phyloP scores from a whole-genome alignment of 2,329 filamentous ascomycete genomes.

The Sporothrix brunneoviolacea region DNA sequence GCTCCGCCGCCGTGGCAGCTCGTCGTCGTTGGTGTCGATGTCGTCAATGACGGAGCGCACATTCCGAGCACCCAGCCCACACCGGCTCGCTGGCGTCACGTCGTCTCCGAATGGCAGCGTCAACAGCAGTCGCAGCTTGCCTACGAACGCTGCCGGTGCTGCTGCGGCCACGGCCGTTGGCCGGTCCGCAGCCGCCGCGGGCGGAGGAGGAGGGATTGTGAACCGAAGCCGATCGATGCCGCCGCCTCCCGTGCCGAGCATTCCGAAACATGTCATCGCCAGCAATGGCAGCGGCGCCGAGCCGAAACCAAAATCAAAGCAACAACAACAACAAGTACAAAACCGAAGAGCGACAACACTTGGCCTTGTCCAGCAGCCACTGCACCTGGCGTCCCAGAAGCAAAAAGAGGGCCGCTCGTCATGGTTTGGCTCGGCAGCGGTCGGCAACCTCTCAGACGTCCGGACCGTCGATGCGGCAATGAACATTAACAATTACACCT shows the following conservation, averaged over 20 bases:
- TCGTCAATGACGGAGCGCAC: conserved; percentile 85
- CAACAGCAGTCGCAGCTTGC: neutral
- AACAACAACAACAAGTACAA: neutral
- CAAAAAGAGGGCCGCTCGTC: conserved; percentile 34
- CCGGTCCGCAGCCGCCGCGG: neutral
- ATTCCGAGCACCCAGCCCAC: conserved; percentile 71
- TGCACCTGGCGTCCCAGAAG: conserved; percentile 49
- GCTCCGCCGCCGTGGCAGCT: conserved; percentile 61
- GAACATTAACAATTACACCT: conserved; percentile 15
- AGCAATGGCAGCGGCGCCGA: neutral
- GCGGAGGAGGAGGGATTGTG: conserved; percentile 6
- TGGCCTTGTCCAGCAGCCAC: conserved; percentile 26
- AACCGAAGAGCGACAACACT: neutral
- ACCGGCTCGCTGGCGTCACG: conserved; percentile 24
- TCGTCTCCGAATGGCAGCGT: neutral
- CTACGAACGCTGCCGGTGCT: conserved; percentile 8
- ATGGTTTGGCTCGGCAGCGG: conserved; percentile 42
- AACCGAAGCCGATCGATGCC: conserved; percentile 46
- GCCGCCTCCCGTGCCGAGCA: conserved; percentile 58
- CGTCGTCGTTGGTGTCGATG: conserved; percentile 61
- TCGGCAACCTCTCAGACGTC: conserved; percentile 38
- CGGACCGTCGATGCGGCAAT: conserved; percentile 39
- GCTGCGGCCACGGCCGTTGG: conserved; percentile 6
- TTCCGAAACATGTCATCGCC: conserved; percentile 47
- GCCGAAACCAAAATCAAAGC: neutral